phyloP scores from a whole-genome alignment of 306 rosid genomes.

The Casuarina cunninghamiana region DNA sequence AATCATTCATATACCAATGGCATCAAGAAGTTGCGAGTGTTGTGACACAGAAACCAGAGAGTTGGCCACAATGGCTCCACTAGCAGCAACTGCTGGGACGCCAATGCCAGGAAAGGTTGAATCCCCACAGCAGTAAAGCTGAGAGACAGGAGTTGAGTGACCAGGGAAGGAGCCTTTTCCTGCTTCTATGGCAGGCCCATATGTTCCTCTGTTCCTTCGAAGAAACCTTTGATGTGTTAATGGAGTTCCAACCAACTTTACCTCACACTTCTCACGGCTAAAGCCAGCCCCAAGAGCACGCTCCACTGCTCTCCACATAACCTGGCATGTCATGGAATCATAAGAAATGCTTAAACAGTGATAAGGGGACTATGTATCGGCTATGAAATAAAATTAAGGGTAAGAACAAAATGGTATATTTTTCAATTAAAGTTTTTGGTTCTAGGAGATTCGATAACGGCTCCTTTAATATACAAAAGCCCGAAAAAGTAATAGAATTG shows the following conservation, averaged over 20 bases:
- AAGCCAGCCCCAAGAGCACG: constrained; percentile 74
- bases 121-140: constrained; percentile 85
- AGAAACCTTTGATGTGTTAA: constrained; percentile 81
- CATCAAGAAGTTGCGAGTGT: constrained; percentile 85
- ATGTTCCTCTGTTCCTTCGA: constrained; percentile 63
- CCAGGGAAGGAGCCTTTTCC: constrained; percentile 70
- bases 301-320: constrained; percentile 91
- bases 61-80: constrained; percentile 95
- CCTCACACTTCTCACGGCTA: constrained; percentile 80
- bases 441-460: too few species aligned
- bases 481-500: too few species aligned
- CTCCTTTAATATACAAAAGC: too few species aligned
- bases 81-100: constrained; percentile 96
- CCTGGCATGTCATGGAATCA: constrained; percentile 26
- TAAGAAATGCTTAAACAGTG: neutral
- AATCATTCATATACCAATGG: constrained; percentile 70
- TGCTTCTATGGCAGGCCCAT: constrained; percentile 81
- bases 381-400: too few species aligned
- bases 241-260: constrained; percentile 81
- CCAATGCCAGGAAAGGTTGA: constrained; percentile 98
- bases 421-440: too few species aligned
- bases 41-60: constrained; percentile 77
- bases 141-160: constrained; percentile 71
- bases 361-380: neutral
- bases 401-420: too few species aligned